Conservation (phyloP, 495 filamentous ascomycete genomes). For the Xylaria telfairii region DNA sequence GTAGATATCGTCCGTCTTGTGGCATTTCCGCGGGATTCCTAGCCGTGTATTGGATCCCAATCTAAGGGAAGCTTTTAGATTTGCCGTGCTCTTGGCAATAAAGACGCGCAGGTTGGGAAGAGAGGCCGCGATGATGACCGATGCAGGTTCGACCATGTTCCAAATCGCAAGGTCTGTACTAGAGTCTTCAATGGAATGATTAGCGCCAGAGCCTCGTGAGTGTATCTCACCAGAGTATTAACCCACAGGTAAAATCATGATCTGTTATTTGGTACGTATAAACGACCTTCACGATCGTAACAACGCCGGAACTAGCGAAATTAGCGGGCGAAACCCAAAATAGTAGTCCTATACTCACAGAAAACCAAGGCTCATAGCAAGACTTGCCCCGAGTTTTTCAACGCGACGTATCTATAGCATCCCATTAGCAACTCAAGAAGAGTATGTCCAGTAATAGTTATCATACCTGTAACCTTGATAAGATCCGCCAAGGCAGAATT, state of each 20-base stretch:
- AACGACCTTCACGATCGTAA: slow-evolving; percentile 15
- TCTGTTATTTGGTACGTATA: slow-evolving; percentile 12
- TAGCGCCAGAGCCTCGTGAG: background rate
- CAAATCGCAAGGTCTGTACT: slow-evolving; percentile 16
- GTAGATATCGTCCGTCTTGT: background rate
- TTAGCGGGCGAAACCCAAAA: background rate
- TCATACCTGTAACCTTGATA: slow-evolving; percentile 14
- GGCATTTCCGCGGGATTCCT: background rate
- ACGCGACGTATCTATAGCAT: slow-evolving; percentile 13
- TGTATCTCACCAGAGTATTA: background rate
- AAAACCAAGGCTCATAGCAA: slow-evolving; percentile 21
- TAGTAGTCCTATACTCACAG: slow-evolving; percentile 10
- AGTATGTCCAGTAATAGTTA: background rate
- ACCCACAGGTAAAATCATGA: slow-evolving; percentile 17
- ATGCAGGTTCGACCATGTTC: slow-evolving; percentile 20
- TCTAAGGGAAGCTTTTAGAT: slow-evolving; percentile 3
- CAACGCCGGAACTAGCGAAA: slow-evolving; percentile 9
- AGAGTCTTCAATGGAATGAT: background rate
- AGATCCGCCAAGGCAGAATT: slow-evolving; percentile 10
- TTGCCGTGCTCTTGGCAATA: background rate
- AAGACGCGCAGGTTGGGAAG: slow-evolving; percentile 21
- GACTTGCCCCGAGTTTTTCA: slow-evolving; percentile 19
- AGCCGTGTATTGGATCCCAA: background rate
- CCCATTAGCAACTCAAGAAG: background rate
- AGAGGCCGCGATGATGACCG: slow-evolving; percentile 19